Conservation (phyloP, 495 filamentous ascomycete genomes). For the Ascobolus immersus region DNA sequence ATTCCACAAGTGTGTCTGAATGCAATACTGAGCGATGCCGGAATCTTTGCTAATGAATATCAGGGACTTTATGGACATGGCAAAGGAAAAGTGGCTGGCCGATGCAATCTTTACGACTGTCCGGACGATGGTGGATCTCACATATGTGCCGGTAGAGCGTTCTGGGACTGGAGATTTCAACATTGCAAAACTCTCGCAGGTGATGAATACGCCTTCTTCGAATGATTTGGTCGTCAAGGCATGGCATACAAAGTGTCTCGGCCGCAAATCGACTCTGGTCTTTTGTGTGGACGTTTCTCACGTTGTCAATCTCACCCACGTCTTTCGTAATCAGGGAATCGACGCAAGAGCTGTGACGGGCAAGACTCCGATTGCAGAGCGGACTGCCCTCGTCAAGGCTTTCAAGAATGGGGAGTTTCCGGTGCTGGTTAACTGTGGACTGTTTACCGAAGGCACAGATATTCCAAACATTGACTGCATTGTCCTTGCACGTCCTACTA, state of each 20-base stretch:
- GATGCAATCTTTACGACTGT: constrained; percentile 86
- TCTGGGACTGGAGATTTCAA: constrained; percentile 50
- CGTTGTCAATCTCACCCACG: constrained; percentile 40
- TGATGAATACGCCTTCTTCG: constrained; percentile 48
- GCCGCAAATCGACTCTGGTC: constrained; percentile 60
- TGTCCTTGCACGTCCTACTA: constrained; percentile 64
- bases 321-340: constrained; percentile 50
- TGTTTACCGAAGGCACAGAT: constrained; percentile 88
- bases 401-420: constrained; percentile 59
- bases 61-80: constrained; percentile 85
- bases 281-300: constrained; percentile 83
- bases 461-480: constrained; percentile 95
- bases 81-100: constrained; percentile 58
- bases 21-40: background rate
- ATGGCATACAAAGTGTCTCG: constrained; percentile 51
- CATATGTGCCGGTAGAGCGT: constrained; percentile 31
- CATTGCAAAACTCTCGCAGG: constrained; percentile 40
- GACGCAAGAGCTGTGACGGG: constrained; percentile 68
- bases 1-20: constrained; percentile 45
- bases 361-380: constrained; percentile 36
- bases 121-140: constrained; percentile 49
- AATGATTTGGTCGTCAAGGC: constrained; percentile 64
- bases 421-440: constrained; percentile 79
- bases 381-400: constrained; percentile 39
- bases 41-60: background rate